These are phyloP conservation scores for Dryas alaskensis DNA, from an alignment of 306 rosid species.

Conservation along the genomic window DNA sequence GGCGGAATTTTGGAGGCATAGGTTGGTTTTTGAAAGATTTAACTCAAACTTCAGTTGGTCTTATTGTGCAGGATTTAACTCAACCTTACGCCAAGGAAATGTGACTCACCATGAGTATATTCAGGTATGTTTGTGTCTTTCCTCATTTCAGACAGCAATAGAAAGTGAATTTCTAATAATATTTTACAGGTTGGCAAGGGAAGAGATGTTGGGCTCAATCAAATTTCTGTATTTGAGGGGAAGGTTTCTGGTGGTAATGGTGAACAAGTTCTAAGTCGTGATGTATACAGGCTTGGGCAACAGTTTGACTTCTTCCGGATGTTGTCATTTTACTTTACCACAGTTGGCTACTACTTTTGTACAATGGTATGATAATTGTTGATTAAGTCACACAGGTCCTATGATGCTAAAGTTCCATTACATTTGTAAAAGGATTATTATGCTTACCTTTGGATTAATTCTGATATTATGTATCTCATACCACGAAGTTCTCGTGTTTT, in stretches of 20 bases:
- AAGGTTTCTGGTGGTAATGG: conserved; percentile 93
- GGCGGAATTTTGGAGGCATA: not conserved
- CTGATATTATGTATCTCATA: not conserved
- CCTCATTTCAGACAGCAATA: conserved; percentile 13
- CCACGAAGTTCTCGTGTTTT: not conserved
- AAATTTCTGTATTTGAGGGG: conserved; percentile 87
- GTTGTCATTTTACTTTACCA: conserved; percentile 89
- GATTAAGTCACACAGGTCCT: not conserved
- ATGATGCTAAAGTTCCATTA: conserved; percentile 3
- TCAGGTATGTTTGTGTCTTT: conserved; percentile 51
- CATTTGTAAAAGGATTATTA: not conserved
- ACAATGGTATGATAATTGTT: conserved; percentile 63
- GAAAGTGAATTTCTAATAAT: conserved; percentile 31
- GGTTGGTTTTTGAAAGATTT: not conserved
- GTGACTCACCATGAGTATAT: conserved; percentile 95
- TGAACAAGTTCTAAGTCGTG: conserved; percentile 97
- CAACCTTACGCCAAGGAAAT: conserved; percentile 95
- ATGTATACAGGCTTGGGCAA: conserved; percentile 94
- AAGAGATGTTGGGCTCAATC: conserved; percentile 95
- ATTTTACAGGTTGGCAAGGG: conserved; percentile 90
- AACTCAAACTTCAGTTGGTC: conserved; percentile 20
- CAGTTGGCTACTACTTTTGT: conserved; percentile 88
- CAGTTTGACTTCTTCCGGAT: conserved; percentile 94
- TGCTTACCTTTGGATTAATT: not conserved
- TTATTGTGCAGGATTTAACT: conserved; percentile 70